Evolutionary conservation across 208 protist genomes (phyloP).

Genomic region (Borovskyia barvae): DNA sequence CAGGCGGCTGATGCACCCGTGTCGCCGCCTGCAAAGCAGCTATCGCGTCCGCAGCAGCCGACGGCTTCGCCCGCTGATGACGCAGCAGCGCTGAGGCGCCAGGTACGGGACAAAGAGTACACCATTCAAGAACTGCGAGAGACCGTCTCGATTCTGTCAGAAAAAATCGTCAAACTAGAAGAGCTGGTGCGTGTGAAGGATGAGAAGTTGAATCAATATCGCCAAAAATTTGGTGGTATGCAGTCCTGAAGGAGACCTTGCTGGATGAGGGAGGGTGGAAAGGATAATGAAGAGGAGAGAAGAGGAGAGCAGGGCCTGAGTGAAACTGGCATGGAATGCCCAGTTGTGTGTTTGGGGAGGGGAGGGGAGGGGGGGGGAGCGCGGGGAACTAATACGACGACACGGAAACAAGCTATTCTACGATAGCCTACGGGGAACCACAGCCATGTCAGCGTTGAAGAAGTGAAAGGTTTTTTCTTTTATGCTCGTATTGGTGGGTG

Average conservation of each 20-base stretch:
- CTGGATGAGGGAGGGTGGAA: too few relatives aligned
- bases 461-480: background rate
- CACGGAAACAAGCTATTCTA: too few relatives aligned
- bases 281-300: too few relatives aligned
- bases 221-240: constrained; percentile 57
- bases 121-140: constrained; percentile 90
- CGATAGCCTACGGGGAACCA: too few relatives aligned
- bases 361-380: too few relatives aligned
- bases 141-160: constrained; percentile 85
- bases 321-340: too few relatives aligned
- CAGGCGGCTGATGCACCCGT: background rate
- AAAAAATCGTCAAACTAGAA: constrained; percentile 95
- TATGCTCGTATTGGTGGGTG: background rate
- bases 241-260: too few relatives aligned
- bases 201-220: constrained; percentile 87
- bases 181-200: constrained; percentile 96
- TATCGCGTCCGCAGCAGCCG: constrained; percentile 3
- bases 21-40: constrained; percentile 1
- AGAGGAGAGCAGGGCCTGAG: too few relatives aligned
- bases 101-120: constrained; percentile 89
- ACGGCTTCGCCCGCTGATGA: constrained; percentile 2
- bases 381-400: too few relatives aligned
- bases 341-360: too few relatives aligned
- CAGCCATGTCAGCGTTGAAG: too few relatives aligned
- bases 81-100: constrained; percentile 28